Conservation (phyloP, 495 filamentous ascomycete species). For the Penicillium paxilli region DNA sequence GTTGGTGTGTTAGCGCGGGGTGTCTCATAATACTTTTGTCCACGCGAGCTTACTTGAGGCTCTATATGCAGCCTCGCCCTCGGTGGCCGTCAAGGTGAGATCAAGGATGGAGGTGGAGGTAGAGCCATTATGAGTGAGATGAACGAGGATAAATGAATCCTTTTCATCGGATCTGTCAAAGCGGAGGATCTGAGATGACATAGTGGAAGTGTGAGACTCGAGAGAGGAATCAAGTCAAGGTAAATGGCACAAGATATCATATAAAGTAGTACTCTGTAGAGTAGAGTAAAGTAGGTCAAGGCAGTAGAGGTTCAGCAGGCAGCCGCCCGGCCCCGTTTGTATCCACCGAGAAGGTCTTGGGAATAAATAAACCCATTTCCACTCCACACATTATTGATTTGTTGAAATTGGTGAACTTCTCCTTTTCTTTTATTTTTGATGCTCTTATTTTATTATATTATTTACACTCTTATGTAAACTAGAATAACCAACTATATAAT, state of each 20-base stretch:
- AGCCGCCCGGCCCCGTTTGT: no score
- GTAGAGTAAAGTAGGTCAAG: no score
- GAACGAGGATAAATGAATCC: constrained; percentile 56
- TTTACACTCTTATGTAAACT: neutral
- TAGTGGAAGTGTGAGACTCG: neutral
- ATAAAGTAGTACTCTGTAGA: no score
- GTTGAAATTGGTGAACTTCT: no score
- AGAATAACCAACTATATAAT: no score
- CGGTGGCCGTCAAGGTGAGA: constrained; percentile 66
- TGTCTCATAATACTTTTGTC: neutral
- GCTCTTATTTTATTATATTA: no score
- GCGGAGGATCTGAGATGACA: constrained; percentile 44
- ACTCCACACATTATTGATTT: no score
- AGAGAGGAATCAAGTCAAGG: neutral
- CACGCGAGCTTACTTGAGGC: constrained; percentile 52
- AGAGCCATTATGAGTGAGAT: constrained; percentile 49
- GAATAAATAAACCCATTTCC: no score
- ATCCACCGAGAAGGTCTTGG: no score
- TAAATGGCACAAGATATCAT: neutral
- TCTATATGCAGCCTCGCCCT: constrained; percentile 62
- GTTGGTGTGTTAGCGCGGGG: neutral
- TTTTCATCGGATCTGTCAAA: constrained; percentile 56
- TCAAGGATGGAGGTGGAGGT: constrained; percentile 44
- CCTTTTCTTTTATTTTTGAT: no score
- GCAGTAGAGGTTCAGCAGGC: no score